phyloP scores from a whole-genome alignment of 257 asterid genomes.

The Solanum corneliomulleri region DNA sequence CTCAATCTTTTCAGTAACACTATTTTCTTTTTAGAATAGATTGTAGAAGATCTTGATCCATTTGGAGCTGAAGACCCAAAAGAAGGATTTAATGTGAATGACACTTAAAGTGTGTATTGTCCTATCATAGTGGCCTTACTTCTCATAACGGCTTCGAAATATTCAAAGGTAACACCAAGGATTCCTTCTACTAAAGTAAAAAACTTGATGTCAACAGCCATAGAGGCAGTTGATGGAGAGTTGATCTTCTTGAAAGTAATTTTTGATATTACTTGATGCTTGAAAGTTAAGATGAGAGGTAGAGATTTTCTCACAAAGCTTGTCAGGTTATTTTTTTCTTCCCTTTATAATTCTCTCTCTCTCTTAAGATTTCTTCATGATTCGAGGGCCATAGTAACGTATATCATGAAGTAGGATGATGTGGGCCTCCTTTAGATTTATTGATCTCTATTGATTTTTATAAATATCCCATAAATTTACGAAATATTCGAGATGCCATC shows the following conservation, averaged over 20 bases:
- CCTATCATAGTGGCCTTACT: neutral
- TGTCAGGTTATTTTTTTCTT: neutral
- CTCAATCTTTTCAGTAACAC: neutral
- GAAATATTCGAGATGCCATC: neutral
- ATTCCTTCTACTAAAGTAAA: neutral
- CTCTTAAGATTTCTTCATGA: neutral
- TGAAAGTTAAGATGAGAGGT: neutral
- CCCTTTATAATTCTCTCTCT: no score
- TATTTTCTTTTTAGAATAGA: neutral
- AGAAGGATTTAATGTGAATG: neutral
- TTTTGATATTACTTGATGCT: neutral
- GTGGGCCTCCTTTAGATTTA: neutral
- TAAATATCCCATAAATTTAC: neutral
- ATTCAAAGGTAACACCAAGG: neutral
- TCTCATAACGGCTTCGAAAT: neutral
- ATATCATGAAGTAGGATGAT: neutral
- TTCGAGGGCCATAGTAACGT: neutral
- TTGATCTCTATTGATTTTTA: neutral
- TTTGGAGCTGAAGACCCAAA: neutral
- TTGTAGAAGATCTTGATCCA: neutral
- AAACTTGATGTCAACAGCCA: neutral
- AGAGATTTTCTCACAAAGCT: neutral
- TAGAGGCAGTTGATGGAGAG: no score
- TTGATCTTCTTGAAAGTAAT: neutral
- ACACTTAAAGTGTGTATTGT: neutral